Base-by-base conservation (phyloP, 2,329 filamentous ascomycete genomes). In the Exophiala aquamarina region DNA sequence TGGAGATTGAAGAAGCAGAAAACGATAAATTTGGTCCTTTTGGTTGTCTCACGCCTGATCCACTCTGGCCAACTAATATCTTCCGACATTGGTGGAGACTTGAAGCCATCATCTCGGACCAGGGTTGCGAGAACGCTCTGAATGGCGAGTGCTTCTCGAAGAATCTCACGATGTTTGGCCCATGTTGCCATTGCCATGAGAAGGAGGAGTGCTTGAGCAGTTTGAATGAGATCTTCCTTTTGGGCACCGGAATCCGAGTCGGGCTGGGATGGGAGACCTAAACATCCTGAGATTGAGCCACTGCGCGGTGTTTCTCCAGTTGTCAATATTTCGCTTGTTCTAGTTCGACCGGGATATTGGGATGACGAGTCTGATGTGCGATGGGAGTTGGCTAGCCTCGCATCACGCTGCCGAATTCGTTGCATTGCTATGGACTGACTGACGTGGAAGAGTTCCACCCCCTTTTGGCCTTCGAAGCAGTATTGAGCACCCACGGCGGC, bases 1-100 rank as follows among this genome's bases (percentile, higher is more conserved):
- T 67, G 66, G 11, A 68, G 58, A 49, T 68, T 66, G 31, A 68
- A 64, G 38, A 68, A 68, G 38, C 62, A 66, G 44, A 68, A 69
- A 4, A 66, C 61, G 10, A 67, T 63, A n/a, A 68, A 60, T 31
- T 63, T 63, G 5, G 66, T 66, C 8, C 67, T 62, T 23, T 66
- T 62, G 15, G 56, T 57, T 1, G 63, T 64, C 48, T 69, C 67
- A 21, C 63, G 59, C 32, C 65, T 60, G 4, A 62, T 63, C 67
- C 67, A 69, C 36, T 64, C 60, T 28, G 62, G 56, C 67, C 67
- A 69, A 17, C 19, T 44, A 28, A 48, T 41, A 17, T 54, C 48
- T 14, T 46, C 26, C 2, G 49, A 20, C 37, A 53, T 21, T 8
- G 45, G 50, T 14, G 26, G 33, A 19, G 32, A 53, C 32, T 47